Base-by-base conservation (phyloP, 2,329 filamentous ascomycete genomes). In the Exophiala sideris region DNA sequence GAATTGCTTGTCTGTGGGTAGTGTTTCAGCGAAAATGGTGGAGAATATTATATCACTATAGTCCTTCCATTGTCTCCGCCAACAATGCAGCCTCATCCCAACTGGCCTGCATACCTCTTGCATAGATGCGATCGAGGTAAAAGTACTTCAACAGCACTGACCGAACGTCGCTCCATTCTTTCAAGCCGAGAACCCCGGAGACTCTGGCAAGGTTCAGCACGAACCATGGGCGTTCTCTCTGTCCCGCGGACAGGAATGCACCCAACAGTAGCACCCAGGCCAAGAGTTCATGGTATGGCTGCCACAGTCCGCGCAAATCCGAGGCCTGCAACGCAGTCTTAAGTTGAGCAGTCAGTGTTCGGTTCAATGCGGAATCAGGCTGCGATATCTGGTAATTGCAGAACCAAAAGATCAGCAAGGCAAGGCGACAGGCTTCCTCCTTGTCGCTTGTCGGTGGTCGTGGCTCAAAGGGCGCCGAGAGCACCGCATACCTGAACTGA, bases 321-420 rank as follows among this genome's bases (percentile, higher is more conserved):
- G 49, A 56, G 18, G 41, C 44, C 18, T 51, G 42, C 9, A 56
- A 33, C 10, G 53, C 53, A 3, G 48, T 34, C 48, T 56, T 56
- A n/a, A 56, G 44, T 20, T 56, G 53, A 32, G 49, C 24, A 12
- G 53, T 56, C 48, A 56, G 35, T 11, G 48, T 48, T 34, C 53
- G 48, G 48, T 51, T 51, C 34, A 56, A 48, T 1, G 53, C 53
- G 8, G 44, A 56, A 21, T 56, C 53, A 5, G 53, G 53, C 21
- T 42, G 34, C 14, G 45, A 44, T 35, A 56, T 29, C 36, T 56
- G 53, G 33, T 48, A 56, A 45, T 52, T 56, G 41, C 41, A 48
- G 48, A 56, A 56, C 48, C 53, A 56, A 48, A 56, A 56, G n/a
- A 56, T 56, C 20, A 56, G 38, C 44, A 56, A 12, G 8, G 53